These are phyloP conservation scores for Darksidea phi DNA, from an alignment of 495 filamentous ascomycete genomes.

Conservation along the genomic window DNA sequence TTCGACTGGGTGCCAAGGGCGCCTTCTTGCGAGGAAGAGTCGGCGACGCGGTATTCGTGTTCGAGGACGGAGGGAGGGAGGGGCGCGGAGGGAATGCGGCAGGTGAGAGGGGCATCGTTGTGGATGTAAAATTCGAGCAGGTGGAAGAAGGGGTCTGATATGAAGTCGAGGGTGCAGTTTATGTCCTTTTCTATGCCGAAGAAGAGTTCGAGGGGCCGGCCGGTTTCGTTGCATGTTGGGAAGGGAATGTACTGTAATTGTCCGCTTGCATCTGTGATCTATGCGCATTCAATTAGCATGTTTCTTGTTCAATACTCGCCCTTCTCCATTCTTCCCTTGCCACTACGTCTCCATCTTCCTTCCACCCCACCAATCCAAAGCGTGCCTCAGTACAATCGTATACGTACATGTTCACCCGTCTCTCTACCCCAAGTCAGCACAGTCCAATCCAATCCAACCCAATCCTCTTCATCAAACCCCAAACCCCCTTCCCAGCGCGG, in stretches of 20 bases:
- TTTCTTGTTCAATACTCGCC: neutral
- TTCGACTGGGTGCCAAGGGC: conserved; percentile 41
- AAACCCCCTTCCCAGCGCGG: too few species aligned
- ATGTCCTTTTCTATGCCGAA: conserved; percentile 82
- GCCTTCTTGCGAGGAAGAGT: conserved; percentile 33
- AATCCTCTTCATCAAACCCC: too few species aligned
- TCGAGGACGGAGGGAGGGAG: conserved; percentile 41
- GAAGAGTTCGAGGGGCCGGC: conserved; percentile 71
- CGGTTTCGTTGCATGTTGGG: conserved; percentile 86
- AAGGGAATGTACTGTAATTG: conserved; percentile 94
- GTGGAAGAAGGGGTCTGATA: conserved; percentile 90
- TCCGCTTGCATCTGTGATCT: conserved; percentile 76
- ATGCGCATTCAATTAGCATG: conserved; percentile 14
- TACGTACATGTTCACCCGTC: conserved; percentile 62
- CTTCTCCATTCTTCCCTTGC: neutral
- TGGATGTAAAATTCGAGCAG: conserved; percentile 98
- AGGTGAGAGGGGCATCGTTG: conserved; percentile 89
- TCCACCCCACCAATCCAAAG: neutral
- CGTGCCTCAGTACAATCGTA: conserved; percentile 3
- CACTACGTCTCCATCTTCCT: neutral
- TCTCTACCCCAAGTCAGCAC: conserved; percentile 44
- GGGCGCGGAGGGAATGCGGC: conserved; percentile 82
- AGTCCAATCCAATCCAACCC: neutral
- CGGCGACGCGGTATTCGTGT: conserved; percentile 22
- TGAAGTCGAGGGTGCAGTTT: conserved; percentile 85